A percentile compares a stretch with the other conserved stretches of the same genome.
Evolutionary conservation across 2,329 filamentous ascomycete genomes (phyloP).

Genomic region (Coniochaeta hoffmannii): DNA sequence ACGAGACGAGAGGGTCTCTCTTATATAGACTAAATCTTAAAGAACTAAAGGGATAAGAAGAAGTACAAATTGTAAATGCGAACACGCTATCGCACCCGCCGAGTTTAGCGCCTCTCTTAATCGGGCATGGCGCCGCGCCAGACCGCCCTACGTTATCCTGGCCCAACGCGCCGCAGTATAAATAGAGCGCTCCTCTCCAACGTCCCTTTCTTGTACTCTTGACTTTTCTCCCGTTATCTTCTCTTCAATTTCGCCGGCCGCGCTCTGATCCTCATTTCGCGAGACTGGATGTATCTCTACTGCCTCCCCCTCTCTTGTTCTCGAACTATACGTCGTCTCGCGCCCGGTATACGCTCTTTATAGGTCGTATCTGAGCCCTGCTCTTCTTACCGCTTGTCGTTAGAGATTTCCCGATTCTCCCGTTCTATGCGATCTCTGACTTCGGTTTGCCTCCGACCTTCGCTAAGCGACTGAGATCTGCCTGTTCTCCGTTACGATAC

Average conservation of each 20-base stretch:
- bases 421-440: neutral
- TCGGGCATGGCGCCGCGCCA: too few relatives aligned
- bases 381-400: constrained; percentile 1
- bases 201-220: constrained; percentile 4
- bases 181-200: constrained; percentile 3
- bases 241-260: neutral
- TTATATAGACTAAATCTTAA: too few relatives aligned
- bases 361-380: neutral
- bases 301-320: too few relatives aligned
- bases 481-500: neutral
- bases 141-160: too few relatives aligned
- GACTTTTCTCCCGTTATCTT: neutral
- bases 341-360: too few relatives aligned
- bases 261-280: neutral
- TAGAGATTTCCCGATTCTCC: neutral
- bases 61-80: too few relatives aligned
- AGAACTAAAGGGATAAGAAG: too few relatives aligned
- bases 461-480: constrained; percentile 3
- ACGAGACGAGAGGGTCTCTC: too few relatives aligned
- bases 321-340: neutral
- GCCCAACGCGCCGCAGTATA: too few relatives aligned
- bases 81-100: too few relatives aligned
- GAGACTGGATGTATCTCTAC: neutral
- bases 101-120: too few relatives aligned
- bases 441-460: neutral